Evolutionary conservation across 805 yeast species (phyloP).

Genomic region (Pichia ethanolica): DNA sequence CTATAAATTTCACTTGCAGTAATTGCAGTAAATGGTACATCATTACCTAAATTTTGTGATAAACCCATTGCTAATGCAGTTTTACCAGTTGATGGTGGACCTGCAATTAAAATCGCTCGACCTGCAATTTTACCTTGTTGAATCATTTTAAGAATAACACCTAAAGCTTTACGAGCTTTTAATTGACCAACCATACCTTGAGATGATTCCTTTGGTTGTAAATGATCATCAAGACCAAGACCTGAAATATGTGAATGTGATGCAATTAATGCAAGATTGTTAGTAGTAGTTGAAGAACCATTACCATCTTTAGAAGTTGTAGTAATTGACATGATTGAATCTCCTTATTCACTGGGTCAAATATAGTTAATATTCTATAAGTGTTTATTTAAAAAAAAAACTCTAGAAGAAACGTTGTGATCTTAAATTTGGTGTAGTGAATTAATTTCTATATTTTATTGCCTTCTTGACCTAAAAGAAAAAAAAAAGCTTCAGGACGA

Average conservation of each 20-base stretch:
- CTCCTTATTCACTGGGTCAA: no score
- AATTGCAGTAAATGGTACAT: conserved; percentile 95
- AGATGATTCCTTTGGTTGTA: conserved; percentile 73
- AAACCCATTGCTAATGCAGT: conserved; percentile 95
- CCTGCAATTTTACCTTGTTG: conserved; percentile 91
- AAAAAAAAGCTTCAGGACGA: no score
- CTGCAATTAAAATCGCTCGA: conserved; percentile 90
- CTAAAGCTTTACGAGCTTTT: conserved; percentile 84
- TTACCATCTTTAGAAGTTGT: conserved; percentile 4
- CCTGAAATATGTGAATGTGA: conserved; percentile 97
- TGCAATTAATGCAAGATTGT: conserved; percentile 38
- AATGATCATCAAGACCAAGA: conserved; percentile 85
- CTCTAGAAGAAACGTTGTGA: not conserved
- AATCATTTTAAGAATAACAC: conserved; percentile 88
- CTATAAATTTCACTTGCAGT: conserved; percentile 92
- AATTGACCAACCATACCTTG: conserved; percentile 84
- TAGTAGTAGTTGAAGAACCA: not conserved
- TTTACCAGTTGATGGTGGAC: conserved; percentile 98
- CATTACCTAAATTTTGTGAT: conserved; percentile 92
- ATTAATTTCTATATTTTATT: no score
- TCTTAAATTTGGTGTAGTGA: no score
- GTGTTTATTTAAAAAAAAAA: no score
- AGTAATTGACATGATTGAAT: conserved; percentile 9
- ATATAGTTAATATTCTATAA: not conserved
- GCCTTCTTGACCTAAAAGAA: no score